Evolutionary conservation across 78 protist species (phyloP).

Genomic region (Protostelium mycophagum): DNA sequence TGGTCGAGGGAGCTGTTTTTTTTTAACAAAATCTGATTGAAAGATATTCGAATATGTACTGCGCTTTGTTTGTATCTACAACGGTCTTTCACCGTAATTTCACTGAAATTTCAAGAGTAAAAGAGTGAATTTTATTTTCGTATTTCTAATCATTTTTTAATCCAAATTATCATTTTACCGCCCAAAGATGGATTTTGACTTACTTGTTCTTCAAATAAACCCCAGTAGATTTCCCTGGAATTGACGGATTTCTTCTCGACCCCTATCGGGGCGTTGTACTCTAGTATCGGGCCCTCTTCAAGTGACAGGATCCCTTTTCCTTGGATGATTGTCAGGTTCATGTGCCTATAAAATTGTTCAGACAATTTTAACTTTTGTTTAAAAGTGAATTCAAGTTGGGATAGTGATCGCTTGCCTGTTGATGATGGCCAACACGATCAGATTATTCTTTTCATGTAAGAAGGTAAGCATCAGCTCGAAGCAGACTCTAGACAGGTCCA

Average conservation of each 20-base stretch:
- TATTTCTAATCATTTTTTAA: too few relatives aligned
- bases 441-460: not conserved
- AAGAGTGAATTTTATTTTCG: too few relatives aligned
- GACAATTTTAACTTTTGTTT: conserved; percentile 43
- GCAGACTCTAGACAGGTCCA: not conserved
- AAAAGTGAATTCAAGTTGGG: conserved; percentile 33
- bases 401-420: conserved; percentile 40
- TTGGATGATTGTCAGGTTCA: not conserved
- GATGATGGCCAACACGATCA: conserved; percentile 19
- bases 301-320: not conserved
- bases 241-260: not conserved
- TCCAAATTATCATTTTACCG: too few relatives aligned
- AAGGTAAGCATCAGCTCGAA: not conserved
- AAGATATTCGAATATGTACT: too few relatives aligned
- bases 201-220: not conserved
- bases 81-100: not conserved
- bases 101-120: not conserved
- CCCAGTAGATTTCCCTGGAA: not conserved
- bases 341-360: conserved; percentile 8
- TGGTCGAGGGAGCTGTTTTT: too few relatives aligned
- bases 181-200: not conserved
- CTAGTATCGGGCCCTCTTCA: not conserved
- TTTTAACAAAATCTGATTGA: too few relatives aligned
- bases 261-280: not conserved
- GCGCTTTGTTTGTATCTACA: too few relatives aligned